Conservation (phyloP, 345 rosid genomes). For the Murraya paniculata region DNA sequence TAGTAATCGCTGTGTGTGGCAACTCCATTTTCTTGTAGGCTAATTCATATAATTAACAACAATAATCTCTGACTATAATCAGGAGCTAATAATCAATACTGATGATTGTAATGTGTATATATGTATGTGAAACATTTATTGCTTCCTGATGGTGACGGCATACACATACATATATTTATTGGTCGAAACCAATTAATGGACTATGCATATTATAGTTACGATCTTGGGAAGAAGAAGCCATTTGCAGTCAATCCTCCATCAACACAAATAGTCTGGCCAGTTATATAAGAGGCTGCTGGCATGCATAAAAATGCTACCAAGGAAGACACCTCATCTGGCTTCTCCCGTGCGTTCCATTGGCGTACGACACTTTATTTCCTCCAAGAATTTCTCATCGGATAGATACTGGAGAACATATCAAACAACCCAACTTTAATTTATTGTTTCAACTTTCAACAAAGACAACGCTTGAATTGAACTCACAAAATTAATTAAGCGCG, state of each 20-base stretch:
- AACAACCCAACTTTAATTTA: background rate
- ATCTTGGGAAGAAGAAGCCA: conserved; percentile 22
- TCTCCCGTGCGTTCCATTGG: conserved; percentile 49
- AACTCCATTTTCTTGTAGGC: too few species aligned
- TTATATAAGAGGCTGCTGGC: conserved; percentile 62
- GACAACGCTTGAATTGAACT: too few species aligned
- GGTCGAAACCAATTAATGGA: too few species aligned
- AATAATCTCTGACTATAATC: too few species aligned
- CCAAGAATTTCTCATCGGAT: conserved; percentile 1
- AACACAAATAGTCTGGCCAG: conserved; percentile 56
- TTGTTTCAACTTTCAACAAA: too few species aligned
- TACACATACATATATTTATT: background rate
- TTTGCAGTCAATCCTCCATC: conserved; percentile 54
- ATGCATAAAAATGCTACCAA: conserved; percentile 55
- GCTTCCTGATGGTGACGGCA: background rate
- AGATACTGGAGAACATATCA: background rate
- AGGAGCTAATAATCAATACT: too few species aligned
- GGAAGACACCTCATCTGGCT: conserved; percentile 52
- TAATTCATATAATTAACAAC: too few species aligned
- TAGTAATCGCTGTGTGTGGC: too few species aligned
- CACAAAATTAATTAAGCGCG: too few species aligned
- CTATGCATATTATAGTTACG: conserved; percentile 15
- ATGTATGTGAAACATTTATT: background rate
- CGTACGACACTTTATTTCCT: conserved; percentile 30
- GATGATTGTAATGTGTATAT: too few species aligned